Conservation (phyloP, 192 early-diverging fungal species). For the Obelidium mucronatum region DNA sequence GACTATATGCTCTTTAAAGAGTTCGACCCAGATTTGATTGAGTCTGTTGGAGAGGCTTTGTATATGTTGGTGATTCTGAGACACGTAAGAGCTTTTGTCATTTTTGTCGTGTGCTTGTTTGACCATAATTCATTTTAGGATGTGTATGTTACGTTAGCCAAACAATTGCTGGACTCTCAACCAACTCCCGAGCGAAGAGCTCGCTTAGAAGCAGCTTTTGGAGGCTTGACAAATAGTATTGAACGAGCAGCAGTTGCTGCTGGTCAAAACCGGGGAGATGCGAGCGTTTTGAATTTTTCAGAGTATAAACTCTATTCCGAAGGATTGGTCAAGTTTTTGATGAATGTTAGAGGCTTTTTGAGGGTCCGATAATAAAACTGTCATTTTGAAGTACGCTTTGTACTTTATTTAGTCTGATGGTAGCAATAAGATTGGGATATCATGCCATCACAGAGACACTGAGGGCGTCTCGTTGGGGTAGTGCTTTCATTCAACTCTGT, state of each 20-base stretch:
- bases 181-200: constrained; percentile 45
- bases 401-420: too few relatives aligned
- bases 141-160: constrained; percentile 56
- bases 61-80: constrained; percentile 63
- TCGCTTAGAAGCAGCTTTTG: constrained; percentile 56
- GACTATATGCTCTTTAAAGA: constrained; percentile 69
- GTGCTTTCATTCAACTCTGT: too few relatives aligned
- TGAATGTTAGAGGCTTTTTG: constrained; percentile 72
- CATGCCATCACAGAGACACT: too few relatives aligned
- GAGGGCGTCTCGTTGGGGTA: too few relatives aligned
- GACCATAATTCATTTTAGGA: constrained; percentile 21
- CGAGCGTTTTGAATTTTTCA: constrained; percentile 33
- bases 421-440: too few relatives aligned
- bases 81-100: constrained; percentile 38
- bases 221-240: constrained; percentile 50
- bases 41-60: constrained; percentile 65
- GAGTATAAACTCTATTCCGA: constrained; percentile 53
- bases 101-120: background rate
- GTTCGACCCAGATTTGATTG: constrained; percentile 68
- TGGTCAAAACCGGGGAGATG: constrained; percentile 19
- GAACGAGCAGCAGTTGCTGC: constrained; percentile 47
- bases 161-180: constrained; percentile 61
- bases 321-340: constrained; percentile 61
- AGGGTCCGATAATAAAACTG: constrained; percentile 50
- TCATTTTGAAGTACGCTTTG: too few relatives aligned